Evolutionary conservation across 1,139 yeast species (phyloP).

Genomic region (Diutina ranongensis): DNA sequence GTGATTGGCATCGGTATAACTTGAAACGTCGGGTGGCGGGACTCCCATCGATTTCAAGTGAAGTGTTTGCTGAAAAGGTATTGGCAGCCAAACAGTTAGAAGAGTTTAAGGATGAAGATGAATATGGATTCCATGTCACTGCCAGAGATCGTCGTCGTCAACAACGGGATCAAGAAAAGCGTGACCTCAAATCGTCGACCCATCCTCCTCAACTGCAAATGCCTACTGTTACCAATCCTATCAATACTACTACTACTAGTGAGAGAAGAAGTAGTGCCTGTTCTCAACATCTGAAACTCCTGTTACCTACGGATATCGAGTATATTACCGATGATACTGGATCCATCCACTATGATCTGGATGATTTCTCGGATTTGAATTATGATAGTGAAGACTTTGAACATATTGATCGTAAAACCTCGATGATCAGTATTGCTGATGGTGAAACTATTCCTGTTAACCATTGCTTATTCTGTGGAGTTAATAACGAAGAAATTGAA

Average conservation of each 20-base stretch:
- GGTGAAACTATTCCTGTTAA: conserved; percentile 16
- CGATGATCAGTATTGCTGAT: not conserved
- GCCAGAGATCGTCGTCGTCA: conserved; percentile 14
- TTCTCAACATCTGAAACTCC: not conserved
- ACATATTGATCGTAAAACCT: no score
- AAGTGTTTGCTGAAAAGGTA: conserved; percentile 29
- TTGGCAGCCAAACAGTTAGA: conserved; percentile 17
- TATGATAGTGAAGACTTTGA: not conserved
- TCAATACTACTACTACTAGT: not conserved
- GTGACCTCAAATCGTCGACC: not conserved
- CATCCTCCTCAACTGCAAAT: no score
- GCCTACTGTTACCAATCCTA: not conserved
- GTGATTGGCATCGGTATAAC: conserved; percentile 71
- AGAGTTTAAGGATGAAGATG: conserved; percentile 36
- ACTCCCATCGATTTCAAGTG: conserved; percentile 44
- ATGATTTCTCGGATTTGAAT: not conserved
- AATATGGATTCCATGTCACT: conserved; percentile 46
- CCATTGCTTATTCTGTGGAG: conserved; percentile 32
- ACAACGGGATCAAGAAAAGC: not conserved
- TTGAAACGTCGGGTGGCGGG: conserved; percentile 50
- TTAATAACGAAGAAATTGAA: conserved; percentile 27
- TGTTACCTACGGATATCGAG: not conserved
- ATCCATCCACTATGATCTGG: conserved; percentile 1
- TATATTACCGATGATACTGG: conserved; percentile 4
- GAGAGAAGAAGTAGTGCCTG: not conserved